A percentile compares a stretch with the other conserved stretches of the same genome.
phyloP scores from a whole-genome alignment of 805 yeast species.

The Pichia occidentalis region DNA sequence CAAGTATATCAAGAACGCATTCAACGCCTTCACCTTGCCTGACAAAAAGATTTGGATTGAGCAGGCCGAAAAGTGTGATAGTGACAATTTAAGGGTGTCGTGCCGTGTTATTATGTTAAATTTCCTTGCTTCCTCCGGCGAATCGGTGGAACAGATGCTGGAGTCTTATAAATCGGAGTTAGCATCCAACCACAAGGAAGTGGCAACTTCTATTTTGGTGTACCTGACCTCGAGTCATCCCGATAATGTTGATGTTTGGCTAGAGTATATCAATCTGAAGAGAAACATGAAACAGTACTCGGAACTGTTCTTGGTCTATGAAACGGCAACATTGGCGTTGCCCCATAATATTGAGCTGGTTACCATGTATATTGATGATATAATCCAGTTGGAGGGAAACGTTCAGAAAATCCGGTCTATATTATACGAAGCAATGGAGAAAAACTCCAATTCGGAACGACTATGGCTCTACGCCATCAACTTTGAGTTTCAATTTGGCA shows the following conservation, averaged over 20 bases:
- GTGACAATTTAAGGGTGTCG: conserved; percentile 38
- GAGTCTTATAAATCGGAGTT: conserved; percentile 16
- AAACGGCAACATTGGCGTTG: conserved; percentile 44
- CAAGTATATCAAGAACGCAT: conserved; percentile 44
- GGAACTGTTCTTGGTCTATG: conserved; percentile 39
- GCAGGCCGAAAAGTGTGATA: conserved; percentile 49
- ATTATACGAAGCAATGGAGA: conserved; percentile 40
- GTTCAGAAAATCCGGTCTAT: conserved; percentile 46
- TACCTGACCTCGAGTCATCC: conserved; percentile 44
- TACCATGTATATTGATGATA: conserved; percentile 68
- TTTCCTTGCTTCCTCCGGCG: too few species aligned
- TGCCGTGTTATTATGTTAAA: conserved; percentile 47
- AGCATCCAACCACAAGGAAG: conserved; percentile 20
- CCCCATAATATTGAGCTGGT: conserved; percentile 47
- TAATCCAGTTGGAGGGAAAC: conserved; percentile 44
- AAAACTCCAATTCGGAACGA: conserved; percentile 41
- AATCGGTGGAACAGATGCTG: not conserved
- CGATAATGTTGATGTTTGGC: conserved; percentile 41
- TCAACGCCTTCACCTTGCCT: conserved; percentile 24
- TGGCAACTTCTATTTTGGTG: conserved; percentile 44
- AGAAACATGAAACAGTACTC: conserved; percentile 25
- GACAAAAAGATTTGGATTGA: conserved; percentile 45
- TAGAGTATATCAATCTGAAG: conserved; percentile 34
- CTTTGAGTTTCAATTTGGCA: conserved; percentile 42
- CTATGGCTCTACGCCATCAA: conserved; percentile 72